Evolutionary conservation across 805 yeast genomes (phyloP).

Genomic region (Suhomyces vadensis): DNA sequence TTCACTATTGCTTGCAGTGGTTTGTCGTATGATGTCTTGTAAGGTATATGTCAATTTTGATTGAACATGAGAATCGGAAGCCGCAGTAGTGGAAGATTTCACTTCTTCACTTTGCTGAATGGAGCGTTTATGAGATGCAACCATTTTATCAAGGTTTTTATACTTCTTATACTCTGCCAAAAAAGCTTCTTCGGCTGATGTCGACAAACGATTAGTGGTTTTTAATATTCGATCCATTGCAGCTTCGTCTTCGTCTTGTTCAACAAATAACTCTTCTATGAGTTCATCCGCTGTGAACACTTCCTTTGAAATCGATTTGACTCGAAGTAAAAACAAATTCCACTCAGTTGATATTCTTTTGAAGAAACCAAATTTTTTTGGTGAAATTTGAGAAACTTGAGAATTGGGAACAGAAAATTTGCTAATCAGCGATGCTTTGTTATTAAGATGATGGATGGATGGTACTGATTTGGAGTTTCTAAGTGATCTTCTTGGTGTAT

Average conservation of each 20-base stretch:
- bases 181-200: slow-evolving; percentile 33
- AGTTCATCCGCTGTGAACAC: slow-evolving; percentile 51
- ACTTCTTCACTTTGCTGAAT: slow-evolving; percentile 13
- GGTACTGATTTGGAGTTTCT: slow-evolving; percentile 9
- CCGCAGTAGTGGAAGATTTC: slow-evolving; percentile 14
- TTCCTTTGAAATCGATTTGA: slow-evolving; percentile 50
- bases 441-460: slow-evolving; percentile 3
- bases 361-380: slow-evolving; percentile 30
- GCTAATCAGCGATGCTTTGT: slow-evolving; percentile 4
- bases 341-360: slow-evolving; percentile 42
- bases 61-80: slow-evolving; percentile 9
- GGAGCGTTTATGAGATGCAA: slow-evolving; percentile 23
- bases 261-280: slow-evolving; percentile 51
- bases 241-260: slow-evolving; percentile 32
- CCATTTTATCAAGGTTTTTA: slow-evolving; percentile 35
- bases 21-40: slow-evolving; percentile 27
- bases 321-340: slow-evolving; percentile 31
- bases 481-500: slow-evolving; percentile 2
- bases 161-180: slow-evolving; percentile 32
- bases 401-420: slow-evolving; percentile 1
- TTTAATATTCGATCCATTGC: slow-evolving; percentile 23
- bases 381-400: background rate
- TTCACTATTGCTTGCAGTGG: slow-evolving; percentile 14
- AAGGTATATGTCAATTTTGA: slow-evolving; percentile 11
- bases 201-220: slow-evolving; percentile 19